These are phyloP conservation scores for Lichenothelia convexa DNA, from an alignment of 495 filamentous ascomycete genomes.

Conservation along the genomic window DNA sequence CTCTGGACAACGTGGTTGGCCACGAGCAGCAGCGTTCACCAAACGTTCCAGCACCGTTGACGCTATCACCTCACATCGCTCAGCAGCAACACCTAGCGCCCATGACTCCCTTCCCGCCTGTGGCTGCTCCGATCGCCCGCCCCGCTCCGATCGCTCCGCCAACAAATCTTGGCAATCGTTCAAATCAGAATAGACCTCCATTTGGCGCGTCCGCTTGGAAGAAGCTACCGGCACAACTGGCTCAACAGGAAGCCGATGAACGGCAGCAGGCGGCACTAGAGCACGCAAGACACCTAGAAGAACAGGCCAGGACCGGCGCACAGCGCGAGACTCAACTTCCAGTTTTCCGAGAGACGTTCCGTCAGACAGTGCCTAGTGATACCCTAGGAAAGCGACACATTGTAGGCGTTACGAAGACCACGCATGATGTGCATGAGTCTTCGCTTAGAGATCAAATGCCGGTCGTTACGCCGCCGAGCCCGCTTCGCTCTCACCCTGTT, in stretches of 20 bases:
- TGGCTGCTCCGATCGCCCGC: not conserved
- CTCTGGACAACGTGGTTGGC: not conserved
- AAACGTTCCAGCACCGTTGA: not conserved
- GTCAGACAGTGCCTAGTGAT: constrained; percentile 4
- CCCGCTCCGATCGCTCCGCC: not conserved
- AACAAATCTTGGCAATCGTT: not conserved
- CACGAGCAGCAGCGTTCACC: not conserved
- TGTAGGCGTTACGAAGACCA: constrained; percentile 4
- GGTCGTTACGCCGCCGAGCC: constrained; percentile 1
- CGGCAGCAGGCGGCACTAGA: not conserved
- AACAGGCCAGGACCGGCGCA: not conserved
- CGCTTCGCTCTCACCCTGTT: not conserved
- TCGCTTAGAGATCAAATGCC: not conserved
- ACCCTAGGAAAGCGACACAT: constrained; percentile 5
- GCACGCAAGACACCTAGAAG: not conserved
- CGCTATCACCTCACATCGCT: not conserved
- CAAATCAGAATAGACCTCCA: not conserved
- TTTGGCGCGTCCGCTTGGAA: not conserved
- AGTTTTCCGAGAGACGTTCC: constrained; percentile 10
- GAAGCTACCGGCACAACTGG: not conserved
- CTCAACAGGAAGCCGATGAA: not conserved
- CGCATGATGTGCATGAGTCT: constrained; percentile 7
- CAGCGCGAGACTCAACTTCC: not conserved
- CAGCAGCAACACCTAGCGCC: not conserved
- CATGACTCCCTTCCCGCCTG: not conserved